phyloP scores from a whole-genome alignment of 352 stramenopile genomes.

The Globisporangium emineosum region DNA sequence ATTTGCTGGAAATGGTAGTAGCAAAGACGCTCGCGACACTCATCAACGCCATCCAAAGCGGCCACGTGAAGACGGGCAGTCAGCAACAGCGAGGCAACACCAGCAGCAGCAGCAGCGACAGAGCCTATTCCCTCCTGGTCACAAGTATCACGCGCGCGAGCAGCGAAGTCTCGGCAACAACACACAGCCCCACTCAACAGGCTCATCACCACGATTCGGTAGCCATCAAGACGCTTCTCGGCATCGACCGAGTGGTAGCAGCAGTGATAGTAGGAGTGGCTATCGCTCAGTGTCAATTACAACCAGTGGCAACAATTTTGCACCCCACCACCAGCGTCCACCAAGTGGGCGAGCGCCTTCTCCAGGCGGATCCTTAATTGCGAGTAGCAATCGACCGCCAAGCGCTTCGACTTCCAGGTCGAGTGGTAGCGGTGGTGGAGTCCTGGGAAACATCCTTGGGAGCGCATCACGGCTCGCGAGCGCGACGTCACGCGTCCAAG shows the following conservation, averaged over 20 bases:
- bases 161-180: background rate
- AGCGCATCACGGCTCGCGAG: conserved; percentile 58
- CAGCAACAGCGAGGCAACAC: background rate
- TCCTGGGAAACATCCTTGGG: conserved; percentile 66
- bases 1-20: background rate
- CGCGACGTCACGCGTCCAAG: conserved; percentile 61
- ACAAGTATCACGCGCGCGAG: conserved; percentile 10
- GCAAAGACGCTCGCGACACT: background rate
- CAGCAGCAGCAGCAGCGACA: conserved; percentile 9
- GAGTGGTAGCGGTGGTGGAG: conserved; percentile 23
- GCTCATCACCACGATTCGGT: background rate
- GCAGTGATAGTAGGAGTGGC: background rate
- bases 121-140: conserved; percentile 5
- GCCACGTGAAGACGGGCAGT: conserved; percentile 9
- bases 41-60: conserved; percentile 12
- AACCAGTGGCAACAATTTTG: background rate
- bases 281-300: conserved; percentile 11
- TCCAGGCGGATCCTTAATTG: background rate
- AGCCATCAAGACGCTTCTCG: background rate
- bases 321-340: conserved; percentile 13
- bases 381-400: conserved; percentile 2
- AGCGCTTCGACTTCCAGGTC: conserved; percentile 10
- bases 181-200: background rate
- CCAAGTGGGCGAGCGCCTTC: conserved; percentile 7
- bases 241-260: conserved; percentile 2